Evolutionary conservation across 495 filamentous ascomycete genomes (phyloP), one percentile per base, ranked within the genome.

Genomic region (Chaetomidium leptoderma): DNA sequence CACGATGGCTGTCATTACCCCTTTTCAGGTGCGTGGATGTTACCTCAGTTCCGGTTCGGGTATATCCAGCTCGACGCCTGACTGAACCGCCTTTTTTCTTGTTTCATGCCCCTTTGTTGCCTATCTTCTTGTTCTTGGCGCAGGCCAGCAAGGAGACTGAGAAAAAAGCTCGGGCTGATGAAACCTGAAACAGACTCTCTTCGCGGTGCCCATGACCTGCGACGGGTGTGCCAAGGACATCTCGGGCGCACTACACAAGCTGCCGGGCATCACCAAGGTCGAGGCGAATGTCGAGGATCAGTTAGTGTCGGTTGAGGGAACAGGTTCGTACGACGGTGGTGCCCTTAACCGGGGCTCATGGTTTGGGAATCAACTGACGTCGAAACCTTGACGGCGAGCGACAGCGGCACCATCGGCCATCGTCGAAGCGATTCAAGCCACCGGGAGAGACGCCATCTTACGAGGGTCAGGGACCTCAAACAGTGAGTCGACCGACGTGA

Each of bases 171-270:
- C 26, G 44, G 27, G 32, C 47, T 63, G 53, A 63, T 54, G 48
- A 46, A 61, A 61, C 54, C 33, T 60, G 58, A 64, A 65, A 62
- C 63, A 97, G 89, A 95, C 91, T 39, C 86, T 91, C 58, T 97
- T 98, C 67, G 89, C 92, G 58, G 93, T 97, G 70, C 92, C 90
- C 24, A 87, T 98, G 81, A 87, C 83, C 71, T 97, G 93, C 72
- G 86, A 95, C 40, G 71, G 77, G 64, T 98, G 93, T 73, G 83
- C 93, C 63, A 86, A 90, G 61, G 86, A 91, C 61, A 81, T 98
- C 59, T 91, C 91, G 32, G 76, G 72, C 53, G 85, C 89, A 24
- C 72, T 98, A 32, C 74, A 83, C 62, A 86, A 86, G 66, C 70
- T 97, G 13, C 78, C 82, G 52, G 92, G 87, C 3, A 86, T 91